Percentiles rank a stretch among this genome's conserved stretches.
Evolutionary conservation across 2,329 filamentous ascomycete species (phyloP).

Genomic region (Nigrospora sphaerica): DNA sequence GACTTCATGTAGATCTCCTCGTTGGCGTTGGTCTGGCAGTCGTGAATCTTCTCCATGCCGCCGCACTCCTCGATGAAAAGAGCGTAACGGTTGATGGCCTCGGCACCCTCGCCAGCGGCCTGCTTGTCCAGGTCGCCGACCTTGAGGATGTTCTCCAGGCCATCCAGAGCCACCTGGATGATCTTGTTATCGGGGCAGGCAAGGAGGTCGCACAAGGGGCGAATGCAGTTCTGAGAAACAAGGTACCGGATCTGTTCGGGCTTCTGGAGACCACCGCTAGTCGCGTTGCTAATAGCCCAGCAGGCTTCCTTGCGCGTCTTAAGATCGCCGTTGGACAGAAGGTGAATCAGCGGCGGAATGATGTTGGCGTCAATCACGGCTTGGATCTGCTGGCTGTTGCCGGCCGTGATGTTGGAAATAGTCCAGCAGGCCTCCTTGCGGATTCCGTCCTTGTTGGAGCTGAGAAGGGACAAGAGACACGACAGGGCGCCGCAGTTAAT

Average conservation of each 20-base stretch:
- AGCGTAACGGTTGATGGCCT: slow-evolving; percentile 90
- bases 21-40: slow-evolving; percentile 99
- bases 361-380: slow-evolving; percentile 94
- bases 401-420: slow-evolving; percentile 97
- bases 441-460: slow-evolving; percentile 97
- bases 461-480: slow-evolving; percentile 85
- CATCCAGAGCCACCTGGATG: slow-evolving; percentile 96
- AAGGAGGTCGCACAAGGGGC: slow-evolving; percentile 90
- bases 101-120: slow-evolving; percentile 63
- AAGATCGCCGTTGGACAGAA: slow-evolving; percentile 92
- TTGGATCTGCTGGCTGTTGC: slow-evolving; percentile 97
- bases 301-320: slow-evolving; percentile 99
- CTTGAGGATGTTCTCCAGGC: slow-evolving; percentile 98
- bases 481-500: slow-evolving; percentile 96
- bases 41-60: slow-evolving; percentile 99
- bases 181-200: slow-evolving; percentile 99
- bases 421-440: slow-evolving; percentile 99
- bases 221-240: slow-evolving; percentile 90
- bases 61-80: slow-evolving; percentile 98
- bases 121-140: slow-evolving; percentile 99
- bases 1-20: slow-evolving; percentile 99
- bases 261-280: slow-evolving; percentile 95
- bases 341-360: slow-evolving; percentile 90
- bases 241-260: slow-evolving; percentile 97
- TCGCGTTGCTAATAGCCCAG: slow-evolving; percentile 99